Conservation (phyloP, 2,329 filamentous ascomycete genomes). For the Cladosporium sp. region DNA sequence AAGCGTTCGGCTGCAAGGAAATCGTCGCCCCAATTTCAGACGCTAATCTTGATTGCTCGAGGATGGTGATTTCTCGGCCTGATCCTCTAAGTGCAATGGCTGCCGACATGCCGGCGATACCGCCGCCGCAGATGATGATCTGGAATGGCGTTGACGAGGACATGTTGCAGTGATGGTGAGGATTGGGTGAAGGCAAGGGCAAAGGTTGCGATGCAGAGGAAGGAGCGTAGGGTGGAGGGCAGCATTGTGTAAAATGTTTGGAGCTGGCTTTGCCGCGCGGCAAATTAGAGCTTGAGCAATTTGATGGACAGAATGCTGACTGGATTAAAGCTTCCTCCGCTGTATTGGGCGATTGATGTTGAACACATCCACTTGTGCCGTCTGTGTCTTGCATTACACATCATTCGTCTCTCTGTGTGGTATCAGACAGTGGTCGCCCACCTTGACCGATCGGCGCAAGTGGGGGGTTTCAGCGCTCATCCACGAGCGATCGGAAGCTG, state of each 20-base stretch:
- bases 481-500: neutral
- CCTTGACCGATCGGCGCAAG: neutral
- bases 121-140: conserved; percentile 32
- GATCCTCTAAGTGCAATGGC: conserved; percentile 34
- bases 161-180: conserved; percentile 15
- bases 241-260: neutral
- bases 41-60: conserved; percentile 29
- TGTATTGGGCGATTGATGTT: neutral
- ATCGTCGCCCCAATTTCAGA: conserved; percentile 39
- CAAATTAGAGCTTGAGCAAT: no score
- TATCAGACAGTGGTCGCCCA: no score
- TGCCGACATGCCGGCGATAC: conserved; percentile 28
- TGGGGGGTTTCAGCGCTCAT: neutral
- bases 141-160: conserved; percentile 25
- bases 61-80: conserved; percentile 31
- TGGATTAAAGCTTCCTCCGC: no score
- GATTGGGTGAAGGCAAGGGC: conserved; percentile 12
- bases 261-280: no score
- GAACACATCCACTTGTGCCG: no score
- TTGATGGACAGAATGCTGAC: no score
- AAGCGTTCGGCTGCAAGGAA: conserved; percentile 41
- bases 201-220: conserved; percentile 1
- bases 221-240: conserved; percentile 1
- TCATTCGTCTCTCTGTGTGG: no score
- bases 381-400: no score